phyloP scores from a whole-genome alignment of 768 basidiomycete genomes.

The Termitomyces sp. region DNA sequence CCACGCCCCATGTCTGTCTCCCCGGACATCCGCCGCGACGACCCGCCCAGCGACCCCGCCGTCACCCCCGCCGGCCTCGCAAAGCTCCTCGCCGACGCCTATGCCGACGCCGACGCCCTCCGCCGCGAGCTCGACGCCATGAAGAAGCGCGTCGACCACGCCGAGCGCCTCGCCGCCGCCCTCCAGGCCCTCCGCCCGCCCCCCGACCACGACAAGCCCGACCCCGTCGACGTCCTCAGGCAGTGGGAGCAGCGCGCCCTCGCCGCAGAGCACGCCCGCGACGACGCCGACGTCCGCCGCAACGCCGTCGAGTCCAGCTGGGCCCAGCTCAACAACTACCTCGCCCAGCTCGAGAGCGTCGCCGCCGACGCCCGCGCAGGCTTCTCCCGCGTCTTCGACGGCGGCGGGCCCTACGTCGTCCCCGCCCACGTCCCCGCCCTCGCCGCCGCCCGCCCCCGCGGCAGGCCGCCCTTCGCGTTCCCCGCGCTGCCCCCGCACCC shows the following conservation, averaged over 20 bases:
- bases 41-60: not conserved
- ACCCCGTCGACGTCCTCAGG: slow-evolving; percentile 24
- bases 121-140: slow-evolving; percentile 38
- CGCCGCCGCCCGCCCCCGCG: not conserved
- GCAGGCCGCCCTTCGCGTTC: slow-evolving; percentile 10
- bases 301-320: slow-evolving; percentile 42
- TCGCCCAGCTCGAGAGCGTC: slow-evolving; percentile 38
- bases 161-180: slow-evolving; percentile 35
- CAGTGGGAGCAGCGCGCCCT: slow-evolving; percentile 46
- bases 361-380: slow-evolving; percentile 44
- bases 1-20: slow-evolving; percentile 4
- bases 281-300: slow-evolving; percentile 48
- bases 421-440: slow-evolving; percentile 23
- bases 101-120: slow-evolving; percentile 47
- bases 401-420: slow-evolving; percentile 36
- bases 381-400: slow-evolving; percentile 40
- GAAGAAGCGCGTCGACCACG: slow-evolving; percentile 45
- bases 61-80: slow-evolving; percentile 43
- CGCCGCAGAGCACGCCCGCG: slow-evolving; percentile 45
- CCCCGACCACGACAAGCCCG: not conserved
- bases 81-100: slow-evolving; percentile 46
- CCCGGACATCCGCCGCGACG: slow-evolving; percentile 1
- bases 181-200: slow-evolving; percentile 16
- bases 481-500: slow-evolving; percentile 34
- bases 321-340: slow-evolving; percentile 43